Percentiles rank a stretch among this genome's conserved stretches.
Evolutionary conservation across 75 land plant species (phyloP).

Genomic region (Chamaecyparis obtusa): DNA sequence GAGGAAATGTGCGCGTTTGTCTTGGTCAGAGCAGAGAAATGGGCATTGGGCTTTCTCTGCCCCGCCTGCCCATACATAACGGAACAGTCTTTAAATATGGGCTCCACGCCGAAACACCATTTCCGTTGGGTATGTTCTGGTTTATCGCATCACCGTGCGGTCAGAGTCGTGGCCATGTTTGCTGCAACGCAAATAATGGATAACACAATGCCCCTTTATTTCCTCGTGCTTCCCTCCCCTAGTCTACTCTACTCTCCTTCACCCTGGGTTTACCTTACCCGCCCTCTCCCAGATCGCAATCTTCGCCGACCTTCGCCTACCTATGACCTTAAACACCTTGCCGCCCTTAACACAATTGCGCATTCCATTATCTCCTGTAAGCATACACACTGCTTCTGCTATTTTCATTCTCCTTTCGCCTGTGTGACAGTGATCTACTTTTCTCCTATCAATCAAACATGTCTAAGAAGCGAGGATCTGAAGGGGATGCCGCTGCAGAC

Average conservation of each 20-base stretch:
- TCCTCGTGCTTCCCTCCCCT: not conserved
- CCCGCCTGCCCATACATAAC: not conserved
- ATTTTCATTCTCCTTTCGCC: not conserved
- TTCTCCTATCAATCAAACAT: not conserved
- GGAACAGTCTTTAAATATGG: not conserved
- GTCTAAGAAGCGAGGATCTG: slow-evolving; percentile 10
- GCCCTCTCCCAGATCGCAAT: not conserved
- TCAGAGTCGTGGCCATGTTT: not conserved
- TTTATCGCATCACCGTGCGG: slow-evolving; percentile 12
- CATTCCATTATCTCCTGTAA: not conserved
- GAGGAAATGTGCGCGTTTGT: slow-evolving; percentile 6
- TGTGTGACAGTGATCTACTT: too few relatives aligned
- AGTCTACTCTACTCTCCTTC: not conserved
- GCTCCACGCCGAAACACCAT: slow-evolving; percentile 7
- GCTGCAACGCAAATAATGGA: not conserved
- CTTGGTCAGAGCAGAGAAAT: slow-evolving; percentile 8
- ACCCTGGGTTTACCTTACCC: not conserved
- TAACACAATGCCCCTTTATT: not conserved
- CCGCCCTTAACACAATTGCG: too few relatives aligned
- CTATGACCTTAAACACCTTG: not conserved
- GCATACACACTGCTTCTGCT: not conserved
- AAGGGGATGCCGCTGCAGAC: not conserved
- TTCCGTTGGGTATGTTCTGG: slow-evolving; percentile 9
- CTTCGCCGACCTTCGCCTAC: slow-evolving; percentile 2
- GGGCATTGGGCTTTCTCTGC: not conserved